Percentiles rank a stretch among this genome's conserved stretches.
Conservation (phyloP, 225 moss, liverwort and hornwort species). For the Polytrichum commune region DNA sequence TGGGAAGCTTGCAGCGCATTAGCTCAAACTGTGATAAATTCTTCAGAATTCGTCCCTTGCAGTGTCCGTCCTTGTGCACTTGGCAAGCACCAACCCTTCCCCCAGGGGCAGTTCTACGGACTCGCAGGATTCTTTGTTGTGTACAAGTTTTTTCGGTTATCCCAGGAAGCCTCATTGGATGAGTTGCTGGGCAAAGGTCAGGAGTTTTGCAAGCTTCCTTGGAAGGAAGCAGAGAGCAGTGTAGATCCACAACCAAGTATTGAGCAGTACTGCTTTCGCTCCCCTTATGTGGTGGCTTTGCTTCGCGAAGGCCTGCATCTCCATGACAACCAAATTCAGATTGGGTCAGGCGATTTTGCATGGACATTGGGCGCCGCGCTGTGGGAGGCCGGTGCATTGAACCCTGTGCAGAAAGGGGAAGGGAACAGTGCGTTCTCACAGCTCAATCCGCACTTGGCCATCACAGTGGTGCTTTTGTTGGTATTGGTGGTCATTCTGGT, state of each 20-base stretch:
- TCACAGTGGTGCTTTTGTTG: conserved; percentile 38
- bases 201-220: conserved; percentile 68
- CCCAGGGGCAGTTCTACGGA: conserved; percentile 79
- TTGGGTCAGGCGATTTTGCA: conserved; percentile 93
- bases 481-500: conserved; percentile 33
- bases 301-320: conserved; percentile 87
- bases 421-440: conserved; percentile 14
- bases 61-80: conserved; percentile 67
- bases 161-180: conserved; percentile 61
- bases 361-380: conserved; percentile 98
- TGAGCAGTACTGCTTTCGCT: conserved; percentile 94
- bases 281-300: conserved; percentile 79
- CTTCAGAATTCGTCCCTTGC: conserved; percentile 42
- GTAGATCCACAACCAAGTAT: conserved; percentile 87
- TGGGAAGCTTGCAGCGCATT: conserved; percentile 70
- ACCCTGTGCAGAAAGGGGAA: conserved; percentile 40
- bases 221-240: conserved; percentile 73
- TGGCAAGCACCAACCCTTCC: conserved; percentile 82
- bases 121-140: conserved; percentile 94
- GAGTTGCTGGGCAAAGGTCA: conserved; percentile 76
- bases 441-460: conserved; percentile 22
- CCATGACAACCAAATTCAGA: conserved; percentile 68
- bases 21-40: conserved; percentile 65
- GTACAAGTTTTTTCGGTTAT: conserved; percentile 86
- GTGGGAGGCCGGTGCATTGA: conserved; percentile 92